Base-by-base conservation (phyloP, 306 rosid species). In the Sphenostylis stenocarpa region DNA sequence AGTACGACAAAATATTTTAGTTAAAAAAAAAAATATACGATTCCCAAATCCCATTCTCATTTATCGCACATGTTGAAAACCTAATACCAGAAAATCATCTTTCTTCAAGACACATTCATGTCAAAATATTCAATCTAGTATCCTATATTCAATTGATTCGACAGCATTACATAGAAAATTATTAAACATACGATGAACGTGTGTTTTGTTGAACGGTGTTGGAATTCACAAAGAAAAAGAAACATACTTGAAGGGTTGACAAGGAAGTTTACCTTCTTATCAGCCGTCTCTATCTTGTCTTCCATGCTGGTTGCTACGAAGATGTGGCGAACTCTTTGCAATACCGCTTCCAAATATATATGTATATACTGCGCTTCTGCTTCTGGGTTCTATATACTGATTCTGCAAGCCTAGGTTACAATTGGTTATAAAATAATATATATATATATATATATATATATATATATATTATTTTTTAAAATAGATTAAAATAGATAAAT, bases 201-300 rank as follows among this genome's bases (percentile, higher is more conserved):
- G n/a, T n/a, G n/a, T n/a, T n/a, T n/a, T n/a, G n/a, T n/a, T n/a
- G n/a, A n/a, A n/a, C n/a, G 24, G 41, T 45, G 28, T 8, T 19
- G 49, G 49, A 36, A 11, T 11, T 1, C 11, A 41, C 47, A 0
- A 0, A 11, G 45, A 41, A 41, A 41, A 41, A 41, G 4, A 41
- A 41, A 41, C 15, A 39, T 0, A 10, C 3, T 41, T 12, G 14
- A 41, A 12, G 47, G 4, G 66, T 13, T 36, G 48, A 4, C n/a
- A 47, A 14, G 67, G 19, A 64, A 39, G 7, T 12, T 12, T 29
- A 88, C 95, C 88, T 81, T 86, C 83, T 81, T 86, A 81, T 90
- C 93, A 2, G 97, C 91, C 2, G 77, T 84, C 14, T 87, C 95
- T 36, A 91, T 47, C 45, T 83, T 71, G 28, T 74, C 91, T 49